These are phyloP conservation scores for Phlebiopsis flavidoalba DNA, from an alignment of 768 basidiomycete species.

Conservation along the genomic window DNA sequence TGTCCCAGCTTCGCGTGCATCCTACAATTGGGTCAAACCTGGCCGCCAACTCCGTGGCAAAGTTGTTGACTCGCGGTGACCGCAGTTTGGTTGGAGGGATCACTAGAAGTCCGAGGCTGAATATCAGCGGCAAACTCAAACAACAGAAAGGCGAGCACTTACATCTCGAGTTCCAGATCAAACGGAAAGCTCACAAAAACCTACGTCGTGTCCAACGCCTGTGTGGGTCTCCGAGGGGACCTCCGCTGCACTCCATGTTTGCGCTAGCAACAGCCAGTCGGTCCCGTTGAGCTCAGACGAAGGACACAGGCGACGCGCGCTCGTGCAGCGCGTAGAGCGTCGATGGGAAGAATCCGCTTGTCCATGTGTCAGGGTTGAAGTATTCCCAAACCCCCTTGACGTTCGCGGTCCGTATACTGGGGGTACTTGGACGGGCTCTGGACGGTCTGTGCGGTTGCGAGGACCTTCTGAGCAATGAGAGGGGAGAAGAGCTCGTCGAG, in stretches of 20 bases:
- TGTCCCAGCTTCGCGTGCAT: conserved; percentile 67
- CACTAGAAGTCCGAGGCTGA: conserved; percentile 36
- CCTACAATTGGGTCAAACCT: conserved; percentile 58
- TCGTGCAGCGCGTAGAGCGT: conserved; percentile 55
- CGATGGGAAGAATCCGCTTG: conserved; percentile 62
- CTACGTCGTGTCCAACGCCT: conserved; percentile 61
- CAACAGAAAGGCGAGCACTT: conserved; percentile 19
- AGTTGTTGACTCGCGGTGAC: conserved; percentile 49
- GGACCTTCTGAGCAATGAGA: conserved; percentile 52
- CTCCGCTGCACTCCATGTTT: conserved; percentile 45
- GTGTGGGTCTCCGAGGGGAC: conserved; percentile 44
- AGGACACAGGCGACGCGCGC: conserved; percentile 43
- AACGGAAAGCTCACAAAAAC: conserved; percentile 68
- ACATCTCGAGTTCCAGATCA: conserved; percentile 56
- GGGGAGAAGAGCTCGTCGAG: conserved; percentile 49
- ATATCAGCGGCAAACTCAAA: background rate
- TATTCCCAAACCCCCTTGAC: conserved; percentile 45
- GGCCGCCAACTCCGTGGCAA: conserved; percentile 50
- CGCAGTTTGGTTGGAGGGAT: conserved; percentile 53
- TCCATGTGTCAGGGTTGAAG: conserved; percentile 57
- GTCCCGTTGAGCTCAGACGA: conserved; percentile 33
- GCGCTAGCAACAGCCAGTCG: conserved; percentile 55
- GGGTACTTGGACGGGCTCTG: conserved; percentile 45
- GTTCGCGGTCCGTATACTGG: conserved; percentile 53
- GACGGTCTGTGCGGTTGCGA: conserved; percentile 45